Evolutionary conservation across 2,329 filamentous ascomycete species (phyloP).

Genomic region (Fusarium mangiferae): DNA sequence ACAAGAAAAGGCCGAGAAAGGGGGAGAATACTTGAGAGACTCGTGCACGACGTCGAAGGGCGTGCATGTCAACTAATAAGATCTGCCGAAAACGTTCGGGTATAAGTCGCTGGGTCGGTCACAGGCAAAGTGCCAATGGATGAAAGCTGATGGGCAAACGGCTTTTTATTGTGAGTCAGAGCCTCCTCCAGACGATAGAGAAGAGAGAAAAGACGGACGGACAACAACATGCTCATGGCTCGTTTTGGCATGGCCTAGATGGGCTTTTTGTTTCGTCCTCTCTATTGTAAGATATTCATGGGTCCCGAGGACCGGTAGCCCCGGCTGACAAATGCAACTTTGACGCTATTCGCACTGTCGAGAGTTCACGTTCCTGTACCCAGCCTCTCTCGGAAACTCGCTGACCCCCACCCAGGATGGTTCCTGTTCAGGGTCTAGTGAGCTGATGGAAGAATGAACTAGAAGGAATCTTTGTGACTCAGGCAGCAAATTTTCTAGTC

Average conservation of each 20-base stretch:
- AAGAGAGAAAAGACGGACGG: neutral
- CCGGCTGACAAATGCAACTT: conserved; percentile 44
- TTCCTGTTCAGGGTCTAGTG: conserved; percentile 18
- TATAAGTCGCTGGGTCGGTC: conserved; percentile 17
- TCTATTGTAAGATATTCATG: conserved; percentile 24
- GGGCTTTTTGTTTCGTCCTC: conserved; percentile 30
- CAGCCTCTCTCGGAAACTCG: conserved; percentile 18
- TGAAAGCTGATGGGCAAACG: neutral
- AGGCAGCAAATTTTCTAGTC: conserved; percentile 47
- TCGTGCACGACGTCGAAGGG: conserved; percentile 33
- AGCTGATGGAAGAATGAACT: conserved; percentile 40
- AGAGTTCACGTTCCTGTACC: neutral
- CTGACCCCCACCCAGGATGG: conserved; percentile 17
- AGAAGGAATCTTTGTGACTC: conserved; percentile 49
- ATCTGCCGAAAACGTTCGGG: conserved; percentile 25
- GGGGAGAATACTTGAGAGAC: conserved; percentile 17
- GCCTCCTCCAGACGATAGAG: conserved; percentile 1
- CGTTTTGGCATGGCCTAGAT: conserved; percentile 24
- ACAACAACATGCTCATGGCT: conserved; percentile 2
- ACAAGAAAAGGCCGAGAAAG: neutral
- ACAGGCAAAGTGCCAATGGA: neutral
- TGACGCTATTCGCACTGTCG: conserved; percentile 32
- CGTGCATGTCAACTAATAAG: conserved; percentile 39
- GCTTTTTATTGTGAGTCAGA: conserved; percentile 16
- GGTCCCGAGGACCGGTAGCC: conserved; percentile 19